Percentiles rank a stretch among this genome's conserved stretches.
Evolutionary conservation across 352 stramenopile genomes (phyloP).

Genomic region (Globisporangium yorkense): DNA sequence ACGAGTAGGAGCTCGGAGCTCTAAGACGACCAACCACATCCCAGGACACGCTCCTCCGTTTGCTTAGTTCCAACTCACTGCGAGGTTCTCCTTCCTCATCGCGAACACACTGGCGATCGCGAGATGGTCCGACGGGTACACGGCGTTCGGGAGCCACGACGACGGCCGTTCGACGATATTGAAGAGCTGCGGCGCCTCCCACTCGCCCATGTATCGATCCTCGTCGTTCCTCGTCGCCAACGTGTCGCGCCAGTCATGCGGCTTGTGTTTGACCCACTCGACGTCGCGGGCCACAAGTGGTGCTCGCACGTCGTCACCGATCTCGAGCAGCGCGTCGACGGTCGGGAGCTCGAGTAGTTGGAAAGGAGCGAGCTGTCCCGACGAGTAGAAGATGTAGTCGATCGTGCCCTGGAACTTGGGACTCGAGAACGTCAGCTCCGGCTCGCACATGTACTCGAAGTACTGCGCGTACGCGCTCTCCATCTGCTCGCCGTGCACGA

Average conservation of each 20-base stretch:
- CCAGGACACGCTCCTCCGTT: not conserved
- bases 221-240: slow-evolving; percentile 22
- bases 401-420: slow-evolving; percentile 51
- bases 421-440: slow-evolving; percentile 64
- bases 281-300: slow-evolving; percentile 15
- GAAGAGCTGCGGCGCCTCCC: slow-evolving; percentile 32
- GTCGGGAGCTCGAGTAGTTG: slow-evolving; percentile 52
- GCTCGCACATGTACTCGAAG: slow-evolving; percentile 49
- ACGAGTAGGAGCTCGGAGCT: slow-evolving; percentile 19
- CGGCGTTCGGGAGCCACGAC: slow-evolving; percentile 58
- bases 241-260: slow-evolving; percentile 22
- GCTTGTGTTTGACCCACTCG: slow-evolving; percentile 39
- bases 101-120: slow-evolving; percentile 65
- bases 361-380: slow-evolving; percentile 39
- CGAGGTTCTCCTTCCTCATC: slow-evolving; percentile 33
- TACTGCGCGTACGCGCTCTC: slow-evolving; percentile 67
- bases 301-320: slow-evolving; percentile 34
- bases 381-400: slow-evolving; percentile 86
- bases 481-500: slow-evolving; percentile 62
- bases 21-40: slow-evolving; percentile 10
- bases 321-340: slow-evolving; percentile 27
- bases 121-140: slow-evolving; percentile 76
- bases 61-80: slow-evolving; percentile 44
- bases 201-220: slow-evolving; percentile 44
- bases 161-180: slow-evolving; percentile 24